phyloP scores from a whole-genome alignment of 441 rosid species.

The Sinapis alba region DNA sequence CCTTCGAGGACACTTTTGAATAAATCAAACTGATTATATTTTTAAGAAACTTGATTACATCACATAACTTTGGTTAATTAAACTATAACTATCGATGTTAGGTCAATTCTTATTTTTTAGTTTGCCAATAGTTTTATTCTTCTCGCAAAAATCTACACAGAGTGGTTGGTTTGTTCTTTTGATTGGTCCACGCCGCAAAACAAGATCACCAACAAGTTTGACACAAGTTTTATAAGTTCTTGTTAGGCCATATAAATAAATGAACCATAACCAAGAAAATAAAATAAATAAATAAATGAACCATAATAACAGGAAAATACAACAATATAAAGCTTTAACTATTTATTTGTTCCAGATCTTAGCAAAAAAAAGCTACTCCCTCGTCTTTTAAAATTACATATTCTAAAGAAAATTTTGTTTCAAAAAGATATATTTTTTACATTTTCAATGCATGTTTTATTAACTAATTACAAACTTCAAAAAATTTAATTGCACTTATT shows the following conservation, averaged over 20 bases:
- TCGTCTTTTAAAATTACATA: too few relatives aligned
- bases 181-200: conserved; percentile 15
- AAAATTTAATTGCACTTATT: too few relatives aligned
- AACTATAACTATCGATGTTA: conserved; percentile 24
- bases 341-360: too few relatives aligned
- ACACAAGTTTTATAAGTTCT: background rate
- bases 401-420: too few relatives aligned
- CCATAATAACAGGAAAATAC: background rate
- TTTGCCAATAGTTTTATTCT: background rate
- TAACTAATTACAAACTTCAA: too few relatives aligned
- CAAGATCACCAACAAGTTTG: conserved; percentile 14
- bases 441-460: too few relatives aligned
- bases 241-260: background rate
- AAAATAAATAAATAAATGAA: too few relatives aligned
- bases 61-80: conserved; percentile 13
- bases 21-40: background rate
- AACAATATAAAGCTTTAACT: background rate
- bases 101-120: conserved; percentile 32
- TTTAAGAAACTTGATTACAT: background rate
- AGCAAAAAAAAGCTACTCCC: too few relatives aligned
- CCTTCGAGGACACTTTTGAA: conserved; percentile 29
- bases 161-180: conserved; percentile 22
- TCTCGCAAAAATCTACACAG: background rate
- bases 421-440: too few relatives aligned
- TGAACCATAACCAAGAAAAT: too few relatives aligned